Evolutionary conservation across 1,139 yeast species (phyloP).

Genomic region (Zygosaccharomyces sapae): DNA sequence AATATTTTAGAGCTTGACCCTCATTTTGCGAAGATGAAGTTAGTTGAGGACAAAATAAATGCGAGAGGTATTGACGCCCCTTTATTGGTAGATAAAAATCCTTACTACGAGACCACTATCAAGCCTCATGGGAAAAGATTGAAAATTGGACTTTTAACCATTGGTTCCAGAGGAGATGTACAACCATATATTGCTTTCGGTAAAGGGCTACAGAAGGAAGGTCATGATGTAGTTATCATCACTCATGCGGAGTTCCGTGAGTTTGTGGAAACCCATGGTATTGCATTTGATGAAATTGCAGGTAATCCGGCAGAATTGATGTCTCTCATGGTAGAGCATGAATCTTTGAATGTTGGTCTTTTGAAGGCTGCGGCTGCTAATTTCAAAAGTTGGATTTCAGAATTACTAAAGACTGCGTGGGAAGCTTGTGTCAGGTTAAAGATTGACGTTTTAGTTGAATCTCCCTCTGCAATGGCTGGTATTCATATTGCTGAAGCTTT

Average conservation of each 20-base stretch:
- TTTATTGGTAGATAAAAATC: slow-evolving; percentile 61
- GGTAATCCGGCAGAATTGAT: slow-evolving; percentile 92
- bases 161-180: slow-evolving; percentile 94
- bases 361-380: slow-evolving; percentile 75
- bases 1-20: slow-evolving; percentile 43
- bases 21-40: slow-evolving; percentile 50
- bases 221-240: slow-evolving; percentile 78
- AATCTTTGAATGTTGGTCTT: slow-evolving; percentile 78
- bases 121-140: slow-evolving; percentile 48
- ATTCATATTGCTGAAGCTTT: slow-evolving; percentile 91
- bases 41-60: slow-evolving; percentile 59
- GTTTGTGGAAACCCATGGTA: slow-evolving; percentile 67
- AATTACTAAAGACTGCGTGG: slow-evolving; percentile 71
- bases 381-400: slow-evolving; percentile 77
- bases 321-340: slow-evolving; percentile 90
- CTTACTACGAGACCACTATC: slow-evolving; percentile 50
- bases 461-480: slow-evolving; percentile 95
- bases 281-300: slow-evolving; percentile 70
- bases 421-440: slow-evolving; percentile 63
- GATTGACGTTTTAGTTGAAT: slow-evolving; percentile 79
- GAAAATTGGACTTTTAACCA: slow-evolving; percentile 70
- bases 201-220: slow-evolving; percentile 69
- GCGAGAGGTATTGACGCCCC: slow-evolving; percentile 66
- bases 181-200: slow-evolving; percentile 94
- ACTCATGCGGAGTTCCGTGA: slow-evolving; percentile 76